Evolutionary conservation across 169 alveolate genomes (phyloP).

Genomic region (Pseudocohnilembus persalinus): DNA sequence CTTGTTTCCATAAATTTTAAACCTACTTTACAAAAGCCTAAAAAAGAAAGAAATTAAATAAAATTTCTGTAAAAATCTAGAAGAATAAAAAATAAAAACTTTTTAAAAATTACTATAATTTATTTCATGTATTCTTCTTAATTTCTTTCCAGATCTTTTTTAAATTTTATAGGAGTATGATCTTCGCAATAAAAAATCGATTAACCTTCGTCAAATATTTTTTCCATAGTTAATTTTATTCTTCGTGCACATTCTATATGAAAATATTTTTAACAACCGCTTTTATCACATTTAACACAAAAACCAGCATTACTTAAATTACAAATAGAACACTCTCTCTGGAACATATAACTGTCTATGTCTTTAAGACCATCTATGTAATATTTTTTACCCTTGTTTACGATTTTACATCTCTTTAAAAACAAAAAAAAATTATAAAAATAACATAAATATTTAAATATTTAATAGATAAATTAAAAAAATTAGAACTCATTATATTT

Average conservation of each 20-base stretch:
- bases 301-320: conserved; percentile 29
- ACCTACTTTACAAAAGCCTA: conserved; percentile 7
- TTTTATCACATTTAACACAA: conserved; percentile 46
- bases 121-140: conserved; percentile 34
- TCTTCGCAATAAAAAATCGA: conserved; percentile 31
- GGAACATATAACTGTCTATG: not conserved
- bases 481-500: too few species aligned
- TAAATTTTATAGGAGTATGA: conserved; percentile 36
- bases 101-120: not conserved
- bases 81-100: not conserved
- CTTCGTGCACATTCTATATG: conserved; percentile 60
- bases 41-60: not conserved
- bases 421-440: too few species aligned
- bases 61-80: conserved; percentile 2
- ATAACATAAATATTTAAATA: too few species aligned
- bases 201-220: conserved; percentile 7
- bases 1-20: not conserved
- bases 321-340: not conserved
- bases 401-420: not conserved
- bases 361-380: not conserved
- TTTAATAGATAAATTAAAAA: too few species aligned
- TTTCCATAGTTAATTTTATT: conserved; percentile 22
- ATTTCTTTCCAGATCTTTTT: conserved; percentile 30
- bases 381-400: not conserved
- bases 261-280: conserved; percentile 39